Base-by-base conservation (phyloP, 2,329 filamentous ascomycete genomes). In the Beauveria sp. region DNA sequence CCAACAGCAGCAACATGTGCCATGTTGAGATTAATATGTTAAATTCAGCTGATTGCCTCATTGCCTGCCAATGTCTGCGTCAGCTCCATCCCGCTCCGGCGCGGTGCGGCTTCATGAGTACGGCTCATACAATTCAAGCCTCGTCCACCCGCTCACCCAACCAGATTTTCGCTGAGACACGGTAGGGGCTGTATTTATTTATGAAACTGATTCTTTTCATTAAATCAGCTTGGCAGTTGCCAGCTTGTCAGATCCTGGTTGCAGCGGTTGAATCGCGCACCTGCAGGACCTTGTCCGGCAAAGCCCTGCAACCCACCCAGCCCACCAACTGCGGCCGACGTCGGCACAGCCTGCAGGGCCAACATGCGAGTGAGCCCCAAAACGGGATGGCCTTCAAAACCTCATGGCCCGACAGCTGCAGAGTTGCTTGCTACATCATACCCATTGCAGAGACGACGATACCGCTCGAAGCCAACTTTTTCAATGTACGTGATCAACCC, bases 271-370 rank as follows among this genome's bases (percentile, higher is more conserved):
- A 38, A 28, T 55, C 52, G 24, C 8, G 22, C 24, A 26, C 14
- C 3, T 10, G 34, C 16, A 34, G 42, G 45, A 18, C 55, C 22
- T 38, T 20, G 28, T 30, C 28, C 16, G 3, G 49, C 22, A 56
- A 28, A 9, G 5, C 16, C 26, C 40, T 20, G 14, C 18, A 30
- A 26, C 42, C 59, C 45, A 49, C 30, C 42, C 22, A 55, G 45
- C 51, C 52, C 30, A 56, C 40, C 49, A 26, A 6, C 34, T n/a
- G 42, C 50, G 60, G 60, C 60, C 60, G 60, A 62, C 53, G 60
- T 62, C 60, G 60, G 60, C 53, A 57, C 47, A 58, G 16, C n/a
- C 38, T 40, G 45, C 49, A 50, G 22, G 57, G 8, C 30, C 14
- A 49, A 47, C 40, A 26, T 20, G n/a, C 55, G 9, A 40, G 6